A percentile compares a stretch with the other conserved stretches of the same genome.
phyloP scores from a whole-genome alignment of 2,329 filamentous ascomycete genomes.

The Tolypocladium ovalisporum region DNA sequence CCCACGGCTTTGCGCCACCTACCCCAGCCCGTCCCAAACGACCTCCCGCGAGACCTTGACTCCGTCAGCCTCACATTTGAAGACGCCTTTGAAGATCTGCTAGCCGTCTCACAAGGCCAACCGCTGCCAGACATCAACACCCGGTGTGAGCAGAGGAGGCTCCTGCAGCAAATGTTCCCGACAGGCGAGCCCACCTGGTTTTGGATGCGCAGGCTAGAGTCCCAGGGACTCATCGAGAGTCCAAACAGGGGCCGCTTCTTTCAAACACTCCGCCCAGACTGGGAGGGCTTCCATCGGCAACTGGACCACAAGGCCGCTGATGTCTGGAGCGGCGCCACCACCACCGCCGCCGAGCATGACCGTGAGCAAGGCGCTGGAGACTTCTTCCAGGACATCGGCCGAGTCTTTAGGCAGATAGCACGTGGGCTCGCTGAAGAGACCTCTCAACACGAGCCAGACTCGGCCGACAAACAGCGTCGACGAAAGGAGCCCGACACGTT shows the following conservation, averaged over 20 bases:
- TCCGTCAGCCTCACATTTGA: slow-evolving; percentile 36
- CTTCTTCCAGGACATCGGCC: slow-evolving; percentile 5
- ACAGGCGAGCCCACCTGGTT: slow-evolving; percentile 27
- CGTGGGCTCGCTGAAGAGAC: slow-evolving; percentile 1
- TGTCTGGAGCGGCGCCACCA: slow-evolving; percentile 13
- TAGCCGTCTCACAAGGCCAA: slow-evolving; percentile 32
- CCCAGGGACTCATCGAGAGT: slow-evolving; percentile 25
- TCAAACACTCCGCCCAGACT: slow-evolving; percentile 9
- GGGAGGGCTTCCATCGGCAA: slow-evolving; percentile 18
- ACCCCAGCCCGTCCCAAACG: slow-evolving; percentile 34
- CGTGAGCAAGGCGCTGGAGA: slow-evolving; percentile 5
- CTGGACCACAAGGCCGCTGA: slow-evolving; percentile 16
- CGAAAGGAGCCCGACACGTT: slow-evolving; percentile 19
- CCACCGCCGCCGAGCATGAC: slow-evolving; percentile 6
- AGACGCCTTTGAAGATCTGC: slow-evolving; percentile 48
- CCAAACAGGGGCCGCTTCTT: slow-evolving; percentile 11
- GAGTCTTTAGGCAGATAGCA: slow-evolving; percentile 5
- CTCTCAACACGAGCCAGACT: not conserved
- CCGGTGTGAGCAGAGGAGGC: slow-evolving; percentile 22
- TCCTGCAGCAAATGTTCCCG: slow-evolving; percentile 27
- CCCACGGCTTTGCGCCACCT: slow-evolving; percentile 28
- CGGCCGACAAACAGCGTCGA: not conserved
- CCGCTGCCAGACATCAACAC: slow-evolving; percentile 27
- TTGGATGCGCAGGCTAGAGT: slow-evolving; percentile 28
- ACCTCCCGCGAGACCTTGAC: slow-evolving; percentile 26